Base-by-base conservation (phyloP, 2,329 filamentous ascomycete species). In the Thielaviopsis cerberus region DNA sequence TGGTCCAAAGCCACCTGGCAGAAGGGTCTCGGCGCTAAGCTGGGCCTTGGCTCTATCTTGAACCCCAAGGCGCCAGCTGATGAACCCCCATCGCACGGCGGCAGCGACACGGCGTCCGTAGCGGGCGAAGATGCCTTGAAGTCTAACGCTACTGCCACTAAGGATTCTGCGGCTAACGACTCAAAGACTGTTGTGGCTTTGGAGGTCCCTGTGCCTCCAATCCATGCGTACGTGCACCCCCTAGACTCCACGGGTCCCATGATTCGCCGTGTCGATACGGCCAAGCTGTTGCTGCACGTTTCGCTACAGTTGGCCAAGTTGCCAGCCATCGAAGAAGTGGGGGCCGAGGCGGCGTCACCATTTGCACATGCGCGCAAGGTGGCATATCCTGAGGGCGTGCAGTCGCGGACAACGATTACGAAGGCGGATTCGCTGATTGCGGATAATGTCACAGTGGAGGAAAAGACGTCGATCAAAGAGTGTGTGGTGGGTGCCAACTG, bases 1-100 rank as follows among this genome's bases (percentile, higher is more conserved):
- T 95, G 90, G 89, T 88, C 90, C 34, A 97, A 97, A 69, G 82
- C 91, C 0, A 82, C 83, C 57, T 98, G 92, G 92, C 90, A 97
- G 69, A 75, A 79, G 2, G 86, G 88, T 0, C 74, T 96, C 2
- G 80, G 79, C 0, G 80, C 85, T 55, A 96, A 94, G 69, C 76
- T 97, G 7, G 79, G 82, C 1, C 61, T 64, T 8, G 61, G 63
- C 48, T 57, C 62, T 25, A 55, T 64, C 17, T 61, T 63, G 27
- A 62, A 61, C 11, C 51, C 53, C 4, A 54, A 52, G 54, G 51
- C 58, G 22, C 25, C 50, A 11, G 55, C 60, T 15, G 48, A 60
- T 15, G 34, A 37, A n/a, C 25, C 23, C n/a, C 17, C 52, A 7
- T 61, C 59, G 11, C 56, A 61, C 27, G 55, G 50, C 20, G 57